A percentile compares a stretch with the other conserved stretches of the same genome.
Conservation (phyloP, 140 eudicot genomes). For the Oenanthe javanica region DNA sequence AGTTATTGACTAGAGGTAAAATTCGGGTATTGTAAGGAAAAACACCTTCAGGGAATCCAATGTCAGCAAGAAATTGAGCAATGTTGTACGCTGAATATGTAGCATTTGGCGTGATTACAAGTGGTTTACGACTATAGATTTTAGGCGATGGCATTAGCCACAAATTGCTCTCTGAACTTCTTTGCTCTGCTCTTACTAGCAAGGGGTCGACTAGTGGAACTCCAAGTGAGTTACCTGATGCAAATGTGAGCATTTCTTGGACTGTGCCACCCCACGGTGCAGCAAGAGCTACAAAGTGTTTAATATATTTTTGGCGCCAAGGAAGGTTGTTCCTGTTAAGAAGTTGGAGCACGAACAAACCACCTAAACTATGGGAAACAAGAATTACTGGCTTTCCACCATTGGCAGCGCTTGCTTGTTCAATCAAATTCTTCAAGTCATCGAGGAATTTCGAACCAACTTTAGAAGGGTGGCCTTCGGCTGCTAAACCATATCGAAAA, state of each 20-base stretch:
- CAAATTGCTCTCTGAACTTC: constrained; percentile 73
- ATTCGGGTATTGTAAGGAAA: constrained; percentile 46
- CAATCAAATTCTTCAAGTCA: constrained; percentile 55
- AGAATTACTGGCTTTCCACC: constrained; percentile 56
- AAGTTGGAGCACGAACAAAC: constrained; percentile 50
- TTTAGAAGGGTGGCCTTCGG: constrained; percentile 50
- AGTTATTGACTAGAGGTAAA: constrained; percentile 45
- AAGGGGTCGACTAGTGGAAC: constrained; percentile 77
- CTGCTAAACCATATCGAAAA: constrained; percentile 78
- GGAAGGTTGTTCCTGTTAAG: constrained; percentile 45
- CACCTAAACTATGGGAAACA: constrained; percentile 82
- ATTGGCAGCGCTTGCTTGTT: constrained; percentile 49
- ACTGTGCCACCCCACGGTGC: constrained; percentile 92
- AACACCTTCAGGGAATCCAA: constrained; percentile 59
- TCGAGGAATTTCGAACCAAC: constrained; percentile 53
- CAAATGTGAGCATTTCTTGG: constrained; percentile 70
- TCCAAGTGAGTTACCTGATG: constrained; percentile 70
- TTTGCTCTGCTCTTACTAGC: constrained; percentile 71
- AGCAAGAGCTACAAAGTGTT: constrained; percentile 69
- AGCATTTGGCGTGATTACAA: constrained; percentile 40
- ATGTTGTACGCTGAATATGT: constrained; percentile 46
- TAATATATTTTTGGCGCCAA: constrained; percentile 59
- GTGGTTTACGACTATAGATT: constrained; percentile 28
- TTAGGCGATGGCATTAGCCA: constrained; percentile 77
- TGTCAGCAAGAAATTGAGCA: constrained; percentile 53